These are phyloP conservation scores for Herpotrichia juniperi DNA, from an alignment of 2,329 filamentous ascomycete species.

Conservation along the genomic window DNA sequence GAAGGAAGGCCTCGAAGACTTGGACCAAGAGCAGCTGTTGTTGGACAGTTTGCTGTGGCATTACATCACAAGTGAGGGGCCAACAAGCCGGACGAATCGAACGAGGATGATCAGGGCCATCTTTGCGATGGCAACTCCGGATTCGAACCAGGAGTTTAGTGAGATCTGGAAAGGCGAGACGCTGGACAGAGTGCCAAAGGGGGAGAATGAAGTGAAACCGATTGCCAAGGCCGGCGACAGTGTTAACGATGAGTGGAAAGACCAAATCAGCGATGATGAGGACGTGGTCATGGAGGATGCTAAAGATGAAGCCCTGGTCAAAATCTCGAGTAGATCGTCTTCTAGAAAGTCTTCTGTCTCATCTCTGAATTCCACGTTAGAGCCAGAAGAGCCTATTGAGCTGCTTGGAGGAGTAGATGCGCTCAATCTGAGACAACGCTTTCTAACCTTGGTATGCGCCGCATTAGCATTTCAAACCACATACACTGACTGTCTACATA, in stretches of 20 bases:
- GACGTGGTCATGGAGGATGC: constrained; percentile 31
- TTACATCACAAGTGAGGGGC: constrained; percentile 58
- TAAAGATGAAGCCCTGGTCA: constrained; percentile 6
- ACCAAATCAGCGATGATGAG: constrained; percentile 57
- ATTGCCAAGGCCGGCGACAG: constrained; percentile 60
- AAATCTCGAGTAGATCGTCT: not conserved
- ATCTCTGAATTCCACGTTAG: not conserved
- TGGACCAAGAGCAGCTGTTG: constrained; percentile 41
- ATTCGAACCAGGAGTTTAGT: constrained; percentile 60
- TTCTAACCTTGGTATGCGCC: constrained; percentile 62
- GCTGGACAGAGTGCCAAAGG: constrained; percentile 50
- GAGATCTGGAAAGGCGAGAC: constrained; percentile 74
- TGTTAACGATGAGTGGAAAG: constrained; percentile 65
- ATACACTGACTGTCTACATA: constrained; percentile 12
- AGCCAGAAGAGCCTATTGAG: constrained; percentile 26
- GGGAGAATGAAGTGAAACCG: constrained; percentile 57
- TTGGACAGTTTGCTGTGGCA: constrained; percentile 64
- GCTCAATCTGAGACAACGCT: constrained; percentile 65
- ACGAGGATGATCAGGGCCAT: constrained; percentile 68
- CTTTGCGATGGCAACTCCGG: constrained; percentile 67
- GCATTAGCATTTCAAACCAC: not conserved
- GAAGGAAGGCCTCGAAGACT: constrained; percentile 15
- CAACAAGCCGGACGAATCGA: constrained; percentile 47
- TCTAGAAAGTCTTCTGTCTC: not conserved
- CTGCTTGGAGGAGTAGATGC: constrained; percentile 58